phyloP scores from a whole-genome alignment of 2,329 filamentous ascomycete species.

The Blumeriella jaapii region DNA sequence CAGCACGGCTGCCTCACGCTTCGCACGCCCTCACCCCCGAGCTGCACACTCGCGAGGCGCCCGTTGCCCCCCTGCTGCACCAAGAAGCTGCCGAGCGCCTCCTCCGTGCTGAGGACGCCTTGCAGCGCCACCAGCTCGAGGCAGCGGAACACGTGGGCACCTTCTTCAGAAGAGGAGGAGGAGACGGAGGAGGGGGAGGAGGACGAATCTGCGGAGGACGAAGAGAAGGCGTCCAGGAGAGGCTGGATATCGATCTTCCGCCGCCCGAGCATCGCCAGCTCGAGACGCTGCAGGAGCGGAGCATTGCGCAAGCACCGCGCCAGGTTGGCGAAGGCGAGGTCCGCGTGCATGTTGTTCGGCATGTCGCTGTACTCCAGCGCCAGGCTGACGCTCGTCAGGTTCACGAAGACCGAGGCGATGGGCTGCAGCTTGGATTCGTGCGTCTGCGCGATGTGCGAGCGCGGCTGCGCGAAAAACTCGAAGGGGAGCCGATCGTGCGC shows the following conservation, averaged over 20 bases:
- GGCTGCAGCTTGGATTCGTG: too few relatives aligned
- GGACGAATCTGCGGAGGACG: slow-evolving; percentile 21
- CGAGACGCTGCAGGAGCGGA: slow-evolving; percentile 10
- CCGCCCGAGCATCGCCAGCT: slow-evolving; percentile 13
- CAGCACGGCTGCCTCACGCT: slow-evolving; percentile 30
- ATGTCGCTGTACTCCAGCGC: slow-evolving; percentile 17
- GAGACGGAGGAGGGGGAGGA: neutral
- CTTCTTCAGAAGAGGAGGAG: too few relatives aligned
- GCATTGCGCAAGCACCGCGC: slow-evolving; percentile 12
- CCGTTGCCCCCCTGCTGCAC: slow-evolving; percentile 32
- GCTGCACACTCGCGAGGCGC: slow-evolving; percentile 30
- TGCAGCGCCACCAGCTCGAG: slow-evolving; percentile 34
- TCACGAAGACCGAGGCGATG: slow-evolving; percentile 11
- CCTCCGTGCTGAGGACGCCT: slow-evolving; percentile 34
- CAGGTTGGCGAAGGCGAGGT: slow-evolving; percentile 14
- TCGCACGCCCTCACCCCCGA: slow-evolving; percentile 35
- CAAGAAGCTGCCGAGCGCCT: slow-evolving; percentile 34
- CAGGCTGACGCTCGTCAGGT: slow-evolving; percentile 14
- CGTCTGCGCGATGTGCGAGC: slow-evolving; percentile 6
- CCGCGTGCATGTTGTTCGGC: slow-evolving; percentile 11
- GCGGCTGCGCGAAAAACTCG: slow-evolving; percentile 22
- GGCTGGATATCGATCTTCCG: slow-evolving; percentile 14
- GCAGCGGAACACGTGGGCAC: too few relatives aligned
- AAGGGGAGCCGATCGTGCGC: slow-evolving; percentile 23
- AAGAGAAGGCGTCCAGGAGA: slow-evolving; percentile 9